Evolutionary conservation across 2,329 filamentous ascomycete genomes (phyloP), one percentile per base, ranked within the genome.

Genomic region (Pseudogymnoascus sp.): DNA sequence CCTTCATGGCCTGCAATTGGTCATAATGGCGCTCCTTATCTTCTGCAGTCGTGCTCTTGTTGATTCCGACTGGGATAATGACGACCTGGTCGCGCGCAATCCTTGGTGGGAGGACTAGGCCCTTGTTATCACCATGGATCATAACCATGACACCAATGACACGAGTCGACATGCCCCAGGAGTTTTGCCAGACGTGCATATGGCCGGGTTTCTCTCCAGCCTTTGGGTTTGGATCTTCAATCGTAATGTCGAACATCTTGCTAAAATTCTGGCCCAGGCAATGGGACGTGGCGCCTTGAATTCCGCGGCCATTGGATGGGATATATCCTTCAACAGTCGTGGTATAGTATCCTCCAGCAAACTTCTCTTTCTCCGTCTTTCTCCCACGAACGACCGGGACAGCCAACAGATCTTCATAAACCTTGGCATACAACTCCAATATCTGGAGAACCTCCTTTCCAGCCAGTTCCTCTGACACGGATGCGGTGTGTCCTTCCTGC

Each of bases 111-210:
- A 97, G 86, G 65, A 97, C 92, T 16, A 99, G 83, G 67, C 95
- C 95, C 77, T 93, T 93, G 79, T 99, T 89, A 74, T 99, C 95
- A 71, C 92, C 89, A 78, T 99, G 95, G 65, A 96, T 92, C 87
- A 99, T 95, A 72, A 97, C 90, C 93, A 97, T 97, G 75, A 97
- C 92, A 79, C 95, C 96, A 68, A 99, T 96, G 63, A 93, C 91
- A 74, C 95, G 91, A 62, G 95, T 99, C 1, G 93, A 97, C 65
- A 99, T 85, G 77, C 95, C 95, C 95, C 95, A 99, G 12, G 92
- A 97, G 81, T 99, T 99, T 76, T 99, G 95, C 93, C 93, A 97
- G 63, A 97, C 93, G 73, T 93, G 80, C 63, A 97, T 80, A 71
- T 91, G 88, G 69, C 88, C 83, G 67, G 90, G 89, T 78, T 90